Conservation (phyloP, 2,329 filamentous ascomycete genomes). For the Fusarium gaditjirri region DNA sequence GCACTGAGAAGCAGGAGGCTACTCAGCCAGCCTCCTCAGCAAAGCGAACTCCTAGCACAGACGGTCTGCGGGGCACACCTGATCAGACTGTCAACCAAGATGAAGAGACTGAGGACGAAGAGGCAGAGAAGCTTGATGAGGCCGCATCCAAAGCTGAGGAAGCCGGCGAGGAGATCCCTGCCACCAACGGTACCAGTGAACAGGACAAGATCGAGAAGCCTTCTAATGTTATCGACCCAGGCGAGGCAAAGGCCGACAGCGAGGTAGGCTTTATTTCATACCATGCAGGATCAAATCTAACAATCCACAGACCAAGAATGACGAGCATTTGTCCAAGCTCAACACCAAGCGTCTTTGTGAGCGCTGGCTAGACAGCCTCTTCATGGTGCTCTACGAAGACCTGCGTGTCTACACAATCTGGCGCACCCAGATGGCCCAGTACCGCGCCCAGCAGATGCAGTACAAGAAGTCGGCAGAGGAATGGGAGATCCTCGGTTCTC, state of each 20-base stretch:
- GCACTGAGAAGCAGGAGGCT: slow-evolving; percentile 81
- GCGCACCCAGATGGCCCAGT: slow-evolving; percentile 97
- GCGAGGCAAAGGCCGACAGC: slow-evolving; percentile 75
- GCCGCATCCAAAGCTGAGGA: slow-evolving; percentile 40
- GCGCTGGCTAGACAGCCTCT: slow-evolving; percentile 96
- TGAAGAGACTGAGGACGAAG: slow-evolving; percentile 51
- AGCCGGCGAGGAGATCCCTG: slow-evolving; percentile 45
- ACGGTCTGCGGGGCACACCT: slow-evolving; percentile 78
- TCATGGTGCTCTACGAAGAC: slow-evolving; percentile 99
- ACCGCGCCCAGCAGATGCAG: slow-evolving; percentile 89
- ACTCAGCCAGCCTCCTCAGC: slow-evolving; percentile 56
- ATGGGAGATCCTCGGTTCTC: slow-evolving; percentile 95
- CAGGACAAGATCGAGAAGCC: slow-evolving; percentile 75
- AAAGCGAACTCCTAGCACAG: slow-evolving; percentile 81
- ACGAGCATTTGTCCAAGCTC: slow-evolving; percentile 85
- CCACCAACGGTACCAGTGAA: slow-evolving; percentile 57
- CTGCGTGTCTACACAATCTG: slow-evolving; percentile 98
- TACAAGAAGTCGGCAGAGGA: slow-evolving; percentile 98
- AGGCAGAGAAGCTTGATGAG: slow-evolving; percentile 46
- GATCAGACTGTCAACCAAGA: slow-evolving; percentile 64
- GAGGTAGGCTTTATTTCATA: slow-evolving; percentile 63
- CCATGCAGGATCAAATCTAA: slow-evolving; percentile 27
- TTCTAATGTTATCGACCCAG: slow-evolving; percentile 79
- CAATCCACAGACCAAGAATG: slow-evolving; percentile 66
- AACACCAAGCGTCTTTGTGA: slow-evolving; percentile 98